phyloP scores from a whole-genome alignment of 768 basidiomycete species.

The Phlebiopsis gigantea region DNA sequence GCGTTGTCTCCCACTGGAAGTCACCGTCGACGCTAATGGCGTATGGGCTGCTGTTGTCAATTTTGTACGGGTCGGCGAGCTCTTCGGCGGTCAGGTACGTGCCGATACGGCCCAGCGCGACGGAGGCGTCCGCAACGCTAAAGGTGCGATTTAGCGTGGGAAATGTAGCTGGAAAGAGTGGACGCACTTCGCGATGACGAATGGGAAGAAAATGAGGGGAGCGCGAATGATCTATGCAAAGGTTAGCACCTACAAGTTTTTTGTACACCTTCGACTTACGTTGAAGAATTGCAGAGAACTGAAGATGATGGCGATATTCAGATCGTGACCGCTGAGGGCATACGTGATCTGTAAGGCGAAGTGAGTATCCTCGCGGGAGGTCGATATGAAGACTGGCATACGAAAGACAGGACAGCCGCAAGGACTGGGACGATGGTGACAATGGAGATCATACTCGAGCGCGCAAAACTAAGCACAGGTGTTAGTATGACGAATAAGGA shows the following conservation, averaged over 20 bases:
- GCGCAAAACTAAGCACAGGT: slow-evolving; percentile 17
- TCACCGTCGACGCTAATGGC: slow-evolving; percentile 64
- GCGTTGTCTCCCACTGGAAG: slow-evolving; percentile 82
- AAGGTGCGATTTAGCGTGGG: neutral
- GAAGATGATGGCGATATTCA: slow-evolving; percentile 73
- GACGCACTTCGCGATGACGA: slow-evolving; percentile 36
- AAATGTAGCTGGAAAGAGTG: neutral
- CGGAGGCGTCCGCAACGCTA: slow-evolving; percentile 64
- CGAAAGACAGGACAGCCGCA: slow-evolving; percentile 72
- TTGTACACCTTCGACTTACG: slow-evolving; percentile 64
- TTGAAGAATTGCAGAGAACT: slow-evolving; percentile 84
- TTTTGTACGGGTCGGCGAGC: slow-evolving; percentile 50
- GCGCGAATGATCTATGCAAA: slow-evolving; percentile 48
- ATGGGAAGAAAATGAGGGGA: slow-evolving; percentile 52
- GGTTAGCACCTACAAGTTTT: neutral
- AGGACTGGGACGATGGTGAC: slow-evolving; percentile 55
- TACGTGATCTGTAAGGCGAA: slow-evolving; percentile 51
- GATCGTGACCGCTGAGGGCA: slow-evolving; percentile 50
- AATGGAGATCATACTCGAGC: slow-evolving; percentile 33
- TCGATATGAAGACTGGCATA: slow-evolving; percentile 24
- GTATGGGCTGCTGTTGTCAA: slow-evolving; percentile 47
- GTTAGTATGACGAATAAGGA: neutral
- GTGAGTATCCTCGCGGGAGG: neutral
- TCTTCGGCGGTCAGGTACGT: slow-evolving; percentile 84
- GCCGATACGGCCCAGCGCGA: slow-evolving; percentile 71